Conservation (phyloP, 2,329 filamentous ascomycete species). For the Simplicillium sp. region DNA sequence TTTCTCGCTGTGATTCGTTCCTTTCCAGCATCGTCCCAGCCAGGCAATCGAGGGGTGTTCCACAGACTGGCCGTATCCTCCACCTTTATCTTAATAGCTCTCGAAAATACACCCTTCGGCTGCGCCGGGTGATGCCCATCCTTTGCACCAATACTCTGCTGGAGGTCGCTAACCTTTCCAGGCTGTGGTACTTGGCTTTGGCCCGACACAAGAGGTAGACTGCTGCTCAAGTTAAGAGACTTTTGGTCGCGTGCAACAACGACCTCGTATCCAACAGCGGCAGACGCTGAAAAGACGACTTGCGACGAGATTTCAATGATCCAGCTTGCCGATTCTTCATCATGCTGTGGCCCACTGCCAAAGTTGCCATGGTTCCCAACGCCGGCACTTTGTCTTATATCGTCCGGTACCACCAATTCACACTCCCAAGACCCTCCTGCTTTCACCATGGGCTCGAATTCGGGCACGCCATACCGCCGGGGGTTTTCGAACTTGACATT, state of each 20-base stretch:
- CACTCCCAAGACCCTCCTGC: conserved; percentile 82
- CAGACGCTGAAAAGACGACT: conserved; percentile 85
- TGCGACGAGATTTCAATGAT: conserved; percentile 86
- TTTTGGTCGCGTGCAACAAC: conserved; percentile 78
- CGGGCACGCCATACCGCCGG: conserved; percentile 65
- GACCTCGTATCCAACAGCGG: conserved; percentile 80
- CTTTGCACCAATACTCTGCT: conserved; percentile 49
- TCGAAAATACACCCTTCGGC: conserved; percentile 72
- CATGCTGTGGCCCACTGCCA: conserved; percentile 32
- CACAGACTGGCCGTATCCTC: conserved; percentile 86
- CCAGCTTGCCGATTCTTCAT: conserved; percentile 63
- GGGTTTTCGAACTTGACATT: conserved; percentile 66
- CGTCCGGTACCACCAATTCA: conserved; percentile 68
- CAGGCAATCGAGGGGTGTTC: conserved; percentile 81
- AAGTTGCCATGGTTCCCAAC: conserved; percentile 35
- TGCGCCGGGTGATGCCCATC: conserved; percentile 53
- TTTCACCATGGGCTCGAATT: conserved; percentile 95
- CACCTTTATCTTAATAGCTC: conserved; percentile 65
- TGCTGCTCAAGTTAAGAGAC: conserved; percentile 57
- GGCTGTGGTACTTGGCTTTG: conserved; percentile 46
- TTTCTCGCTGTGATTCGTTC: conserved; percentile 13
- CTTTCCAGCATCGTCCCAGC: conserved; percentile 39
- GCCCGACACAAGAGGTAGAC: conserved; percentile 34
- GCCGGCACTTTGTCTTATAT: conserved; percentile 58
- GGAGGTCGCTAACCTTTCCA: conserved; percentile 68